Conservation (phyloP, 2,329 filamentous ascomycete genomes). For the Chaetothyriales sp. region DNA sequence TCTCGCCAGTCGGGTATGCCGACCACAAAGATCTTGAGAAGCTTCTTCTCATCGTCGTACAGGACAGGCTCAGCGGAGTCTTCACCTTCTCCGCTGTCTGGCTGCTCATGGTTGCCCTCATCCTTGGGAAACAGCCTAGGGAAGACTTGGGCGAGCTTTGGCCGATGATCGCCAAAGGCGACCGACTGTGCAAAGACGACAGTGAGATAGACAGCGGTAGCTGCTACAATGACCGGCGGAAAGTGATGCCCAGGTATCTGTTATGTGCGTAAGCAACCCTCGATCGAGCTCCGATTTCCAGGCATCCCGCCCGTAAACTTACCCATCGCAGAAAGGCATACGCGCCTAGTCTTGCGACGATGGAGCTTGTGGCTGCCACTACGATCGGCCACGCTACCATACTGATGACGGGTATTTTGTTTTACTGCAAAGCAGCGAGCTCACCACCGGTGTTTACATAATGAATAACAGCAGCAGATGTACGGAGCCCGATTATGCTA, state of each 20-base stretch:
- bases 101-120: conserved; percentile 12
- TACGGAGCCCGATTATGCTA: background rate
- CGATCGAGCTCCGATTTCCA: too few species aligned
- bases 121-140: conserved; percentile 8
- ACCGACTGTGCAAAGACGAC: conserved; percentile 19
- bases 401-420: background rate
- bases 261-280: background rate
- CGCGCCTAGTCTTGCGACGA: conserved; percentile 23
- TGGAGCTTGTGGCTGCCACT: conserved; percentile 25
- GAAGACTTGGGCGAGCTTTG: conserved; percentile 9
- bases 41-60: conserved; percentile 43
- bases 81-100: conserved; percentile 29
- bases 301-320: conserved; percentile 2
- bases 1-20: conserved; percentile 65
- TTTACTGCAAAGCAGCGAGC: background rate
- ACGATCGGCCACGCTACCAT: conserved; percentile 25
- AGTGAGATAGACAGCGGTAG: conserved; percentile 33
- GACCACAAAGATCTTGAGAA: conserved; percentile 54
- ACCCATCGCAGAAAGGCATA: conserved; percentile 35
- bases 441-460: background rate
- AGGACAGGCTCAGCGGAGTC: conserved; percentile 51
- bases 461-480: background rate
- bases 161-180: conserved; percentile 9
- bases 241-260: conserved; percentile 29
- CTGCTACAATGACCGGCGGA: conserved; percentile 27